These are phyloP conservation scores for Spongospora subterranea DNA, from an alignment of 208 protist genomes.

Conservation along the genomic window DNA sequence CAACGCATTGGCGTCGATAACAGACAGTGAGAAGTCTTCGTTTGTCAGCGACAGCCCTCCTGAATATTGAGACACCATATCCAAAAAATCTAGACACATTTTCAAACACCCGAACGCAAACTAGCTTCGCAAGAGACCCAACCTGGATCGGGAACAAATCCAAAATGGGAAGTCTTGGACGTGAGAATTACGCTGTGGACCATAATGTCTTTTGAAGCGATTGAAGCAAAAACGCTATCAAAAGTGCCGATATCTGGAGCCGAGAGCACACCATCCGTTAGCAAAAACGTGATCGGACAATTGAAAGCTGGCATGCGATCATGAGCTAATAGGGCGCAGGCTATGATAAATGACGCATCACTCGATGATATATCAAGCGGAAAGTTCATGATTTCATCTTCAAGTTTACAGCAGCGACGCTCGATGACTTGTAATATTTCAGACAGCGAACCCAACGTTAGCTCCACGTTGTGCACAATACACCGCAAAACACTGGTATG, in stretches of 20 bases:
- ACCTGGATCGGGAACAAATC: slow-evolving; percentile 27
- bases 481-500: neutral
- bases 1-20: neutral
- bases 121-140: neutral
- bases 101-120: no score
- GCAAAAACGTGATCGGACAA: neutral
- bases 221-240: slow-evolving; percentile 29
- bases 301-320: neutral
- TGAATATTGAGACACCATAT: slow-evolving; percentile 20
- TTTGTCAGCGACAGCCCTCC: neutral
- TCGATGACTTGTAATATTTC: neutral
- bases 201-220: slow-evolving; percentile 26
- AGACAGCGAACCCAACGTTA: neutral
- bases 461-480: neutral
- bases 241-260: slow-evolving; percentile 47
- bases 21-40: neutral
- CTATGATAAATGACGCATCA: slow-evolving; percentile 26
- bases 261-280: slow-evolving; percentile 18
- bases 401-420: neutral
- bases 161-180: neutral
- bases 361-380: neutral
- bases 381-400: neutral
- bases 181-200: neutral
- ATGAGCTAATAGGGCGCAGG: neutral
- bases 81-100: slow-evolving; percentile 7